These are phyloP conservation scores for Torrubiella hemipterigena DNA, from an alignment of 2,329 filamentous ascomycete genomes.

Conservation along the genomic window DNA sequence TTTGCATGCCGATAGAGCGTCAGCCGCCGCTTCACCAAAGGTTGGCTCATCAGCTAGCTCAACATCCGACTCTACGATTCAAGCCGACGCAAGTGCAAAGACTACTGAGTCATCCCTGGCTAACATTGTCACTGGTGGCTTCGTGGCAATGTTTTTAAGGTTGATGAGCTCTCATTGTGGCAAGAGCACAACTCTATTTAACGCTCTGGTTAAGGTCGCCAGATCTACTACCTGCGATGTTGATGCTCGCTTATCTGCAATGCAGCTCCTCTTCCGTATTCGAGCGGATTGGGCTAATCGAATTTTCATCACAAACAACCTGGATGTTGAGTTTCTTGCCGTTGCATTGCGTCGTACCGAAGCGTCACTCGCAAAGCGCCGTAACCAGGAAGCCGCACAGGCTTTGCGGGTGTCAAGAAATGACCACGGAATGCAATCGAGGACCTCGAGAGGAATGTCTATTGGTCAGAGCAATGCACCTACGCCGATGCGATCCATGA, in stretches of 20 bases:
- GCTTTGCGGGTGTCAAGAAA: conserved; percentile 29
- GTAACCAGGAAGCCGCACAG: conserved; percentile 38
- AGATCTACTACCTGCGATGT: conserved; percentile 46
- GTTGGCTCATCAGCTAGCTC: conserved; percentile 14
- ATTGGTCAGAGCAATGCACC: conserved; percentile 36
- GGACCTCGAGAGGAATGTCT: conserved; percentile 38
- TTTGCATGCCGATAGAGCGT: conserved; percentile 37
- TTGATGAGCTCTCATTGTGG: conserved; percentile 53
- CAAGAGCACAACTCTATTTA: conserved; percentile 53
- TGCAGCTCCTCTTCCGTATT: conserved; percentile 71
- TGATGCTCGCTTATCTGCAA: conserved; percentile 59
- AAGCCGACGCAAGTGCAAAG: conserved; percentile 10
- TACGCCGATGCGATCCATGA: conserved; percentile 27
- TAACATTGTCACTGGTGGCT: conserved; percentile 59
- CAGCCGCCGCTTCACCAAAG: conserved; percentile 30
- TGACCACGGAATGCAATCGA: conserved; percentile 25
- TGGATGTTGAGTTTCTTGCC: conserved; percentile 64
- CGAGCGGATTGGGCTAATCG: conserved; percentile 71
- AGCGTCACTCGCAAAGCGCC: conserved; percentile 35
- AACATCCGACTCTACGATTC: conserved; percentile 11
- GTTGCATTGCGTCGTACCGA: conserved; percentile 57
- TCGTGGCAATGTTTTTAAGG: conserved; percentile 65
- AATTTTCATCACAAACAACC: conserved; percentile 57
- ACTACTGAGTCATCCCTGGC: conserved; percentile 40
- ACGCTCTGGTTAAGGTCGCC: conserved; percentile 51